Conservation (phyloP, 1,284 basidiomycete genomes). For the Cutaneotrichosporon cutaneum region DNA sequence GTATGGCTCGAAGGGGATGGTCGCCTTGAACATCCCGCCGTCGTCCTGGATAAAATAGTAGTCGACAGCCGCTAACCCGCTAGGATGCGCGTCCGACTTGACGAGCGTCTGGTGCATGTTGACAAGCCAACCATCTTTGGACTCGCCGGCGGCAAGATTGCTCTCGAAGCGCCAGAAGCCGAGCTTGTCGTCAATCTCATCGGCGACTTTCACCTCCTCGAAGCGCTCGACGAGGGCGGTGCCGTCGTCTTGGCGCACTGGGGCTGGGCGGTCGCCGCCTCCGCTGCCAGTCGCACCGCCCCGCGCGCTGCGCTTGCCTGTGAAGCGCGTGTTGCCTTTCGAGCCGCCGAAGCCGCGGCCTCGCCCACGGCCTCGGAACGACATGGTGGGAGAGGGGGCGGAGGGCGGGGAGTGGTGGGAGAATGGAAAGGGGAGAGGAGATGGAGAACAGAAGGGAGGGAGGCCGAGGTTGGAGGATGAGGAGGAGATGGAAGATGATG, state of each 20-base stretch:
- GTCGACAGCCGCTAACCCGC: constrained; percentile 86
- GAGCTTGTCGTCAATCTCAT: constrained; percentile 90
- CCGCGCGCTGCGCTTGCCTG: constrained; percentile 31
- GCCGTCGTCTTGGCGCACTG: constrained; percentile 79
- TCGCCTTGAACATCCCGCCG: constrained; percentile 93
- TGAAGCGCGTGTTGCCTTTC: constrained; percentile 50
- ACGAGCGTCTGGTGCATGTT: constrained; percentile 98
- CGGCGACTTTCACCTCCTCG: constrained; percentile 68
- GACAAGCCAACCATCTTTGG: constrained; percentile 86
- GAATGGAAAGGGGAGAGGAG: background rate
- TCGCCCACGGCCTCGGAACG: constrained; percentile 58
- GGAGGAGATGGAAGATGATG: background rate
- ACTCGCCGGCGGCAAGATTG: constrained; percentile 60
- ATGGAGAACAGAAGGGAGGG: background rate
- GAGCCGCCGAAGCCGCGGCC: constrained; percentile 47
- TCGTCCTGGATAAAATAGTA: constrained; percentile 98
- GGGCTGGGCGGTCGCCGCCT: constrained; percentile 49
- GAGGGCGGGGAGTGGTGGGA: background rate
- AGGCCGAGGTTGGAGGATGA: background rate
- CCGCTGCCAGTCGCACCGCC: constrained; percentile 21
- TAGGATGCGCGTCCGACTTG: constrained; percentile 75
- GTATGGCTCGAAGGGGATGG: constrained; percentile 90
- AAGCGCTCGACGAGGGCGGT: constrained; percentile 78
- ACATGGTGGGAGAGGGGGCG: constrained; percentile 14
- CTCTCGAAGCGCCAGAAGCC: constrained; percentile 77